A percentile compares a stretch with the other conserved stretches of the same genome.
These are phyloP conservation scores for Salpingoeca rosetta DNA, from an alignment of 78 protist genomes.

Conservation along the genomic window DNA sequence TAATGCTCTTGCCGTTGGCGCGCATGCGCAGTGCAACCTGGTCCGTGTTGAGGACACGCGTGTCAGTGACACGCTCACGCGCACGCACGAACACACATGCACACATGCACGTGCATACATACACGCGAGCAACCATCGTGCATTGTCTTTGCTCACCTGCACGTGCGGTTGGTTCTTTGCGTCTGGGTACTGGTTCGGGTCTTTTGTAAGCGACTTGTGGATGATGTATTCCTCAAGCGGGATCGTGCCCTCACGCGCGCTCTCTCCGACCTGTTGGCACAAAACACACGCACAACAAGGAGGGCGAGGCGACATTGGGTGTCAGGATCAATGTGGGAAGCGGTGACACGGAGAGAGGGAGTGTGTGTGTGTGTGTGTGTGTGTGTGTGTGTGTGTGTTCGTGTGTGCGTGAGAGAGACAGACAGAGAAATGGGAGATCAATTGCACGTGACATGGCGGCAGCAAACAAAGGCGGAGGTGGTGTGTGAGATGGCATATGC, in stretches of 20 bases:
- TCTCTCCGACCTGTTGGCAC: not conserved
- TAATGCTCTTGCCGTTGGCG: constrained; percentile 33
- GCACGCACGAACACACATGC: too few relatives aligned
- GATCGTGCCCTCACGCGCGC: constrained; percentile 9
- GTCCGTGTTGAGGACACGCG: not conserved
- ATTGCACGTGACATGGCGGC: too few relatives aligned
- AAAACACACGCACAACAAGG: not conserved
- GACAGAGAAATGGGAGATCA: not conserved
- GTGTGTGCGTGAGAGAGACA: not conserved
- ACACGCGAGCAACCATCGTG: not conserved
- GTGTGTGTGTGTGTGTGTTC: too few relatives aligned
- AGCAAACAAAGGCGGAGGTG: too few relatives aligned
- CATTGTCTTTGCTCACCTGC: constrained; percentile 37
- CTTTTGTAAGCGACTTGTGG: constrained; percentile 62
- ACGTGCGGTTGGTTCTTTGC: constrained; percentile 90
- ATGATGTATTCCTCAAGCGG: constrained; percentile 57
- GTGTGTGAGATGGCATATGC: too few relatives aligned
- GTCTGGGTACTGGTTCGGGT: constrained; percentile 84
- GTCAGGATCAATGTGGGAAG: too few relatives aligned
- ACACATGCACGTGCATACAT: too few relatives aligned
- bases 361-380: too few relatives aligned
- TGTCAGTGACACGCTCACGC: too few relatives aligned
- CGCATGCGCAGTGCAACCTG: constrained; percentile 11
- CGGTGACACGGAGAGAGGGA: too few relatives aligned
- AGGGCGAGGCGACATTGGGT: too few relatives aligned